Base-by-base conservation (phyloP, 257 asterid genomes). In the Coffea canephora region DNA sequence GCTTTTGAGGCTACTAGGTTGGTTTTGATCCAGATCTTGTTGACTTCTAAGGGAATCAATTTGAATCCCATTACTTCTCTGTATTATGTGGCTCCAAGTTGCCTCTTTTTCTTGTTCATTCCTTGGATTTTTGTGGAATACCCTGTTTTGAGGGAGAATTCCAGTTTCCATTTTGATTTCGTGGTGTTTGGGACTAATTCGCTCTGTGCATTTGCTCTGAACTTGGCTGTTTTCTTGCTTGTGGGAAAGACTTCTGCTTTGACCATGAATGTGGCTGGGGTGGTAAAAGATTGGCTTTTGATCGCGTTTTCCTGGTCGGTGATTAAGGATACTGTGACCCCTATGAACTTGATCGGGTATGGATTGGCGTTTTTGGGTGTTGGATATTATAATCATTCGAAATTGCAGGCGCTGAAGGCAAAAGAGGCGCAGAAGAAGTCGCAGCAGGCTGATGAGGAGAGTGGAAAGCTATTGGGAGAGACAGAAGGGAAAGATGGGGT, bases 231-330 rank as follows among this genome's bases (percentile, higher is more conserved):
- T 62, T 92, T 90, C 86, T 74, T 92, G 72, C 82, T 92, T 23
- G 95, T 92, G 3, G 97, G 97, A 23, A 92, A 92, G 82, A 92
- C 97, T 0, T 92, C 97, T 0, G 97, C 97, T 41, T 70, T 92
- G 91, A 92, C 97, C 18, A 92, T 92, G 97, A 92, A 92, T 70
- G 95, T 92, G 12, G 93, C 94, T 34, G 97, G 97, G 6, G 95
- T 92, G 0, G 92, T 90, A 1, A 92, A 90, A 71, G 97, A 92
- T 84, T 92, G 97, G 97, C 69, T 92, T 39, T 78, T 92, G 73
- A 92, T 92, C 10, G 97, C 97, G 0, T 92, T 92, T 70, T 92
- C 97, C 10, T 92, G 97, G 97, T 92, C 97, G 6, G 97, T 92
- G 86, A 92, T 92, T 31, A 92, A 92, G 88, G 97, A 92, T 36